These are phyloP conservation scores for Thymus mandschuricus DNA, from an alignment of 257 asterid species.

Conservation along the genomic window DNA sequence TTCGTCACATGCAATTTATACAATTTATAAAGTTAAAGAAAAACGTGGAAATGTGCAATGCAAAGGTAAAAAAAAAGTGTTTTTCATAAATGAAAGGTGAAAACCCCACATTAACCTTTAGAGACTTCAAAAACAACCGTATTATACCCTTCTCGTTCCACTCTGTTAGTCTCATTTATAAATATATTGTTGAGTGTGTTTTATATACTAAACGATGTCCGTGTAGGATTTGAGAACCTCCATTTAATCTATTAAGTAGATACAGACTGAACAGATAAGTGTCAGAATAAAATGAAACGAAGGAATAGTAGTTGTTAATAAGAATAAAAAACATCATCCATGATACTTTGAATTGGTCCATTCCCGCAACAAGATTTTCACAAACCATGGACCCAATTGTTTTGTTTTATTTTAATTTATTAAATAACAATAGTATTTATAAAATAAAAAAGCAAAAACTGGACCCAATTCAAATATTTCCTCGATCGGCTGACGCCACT, in stretches of 20 bases:
- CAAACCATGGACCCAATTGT: neutral
- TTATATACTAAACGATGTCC: too few relatives aligned
- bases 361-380: neutral
- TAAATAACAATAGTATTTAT: too few relatives aligned
- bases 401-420: too few relatives aligned
- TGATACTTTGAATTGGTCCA: neutral
- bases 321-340: neutral
- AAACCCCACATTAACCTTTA: neutral
- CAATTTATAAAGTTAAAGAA: neutral
- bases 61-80: neutral
- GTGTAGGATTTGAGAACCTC: too few relatives aligned
- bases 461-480: neutral
- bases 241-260: too few relatives aligned
- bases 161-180: too few relatives aligned
- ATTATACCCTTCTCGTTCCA: too few relatives aligned
- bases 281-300: neutral
- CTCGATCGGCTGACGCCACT: slow-evolving; percentile 41
- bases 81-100: neutral
- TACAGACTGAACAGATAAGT: too few relatives aligned
- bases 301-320: neutral
- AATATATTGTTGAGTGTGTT: too few relatives aligned
- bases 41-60: neutral
- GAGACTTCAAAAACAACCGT: neutral
- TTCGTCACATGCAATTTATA: neutral
- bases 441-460: too few relatives aligned